Evolutionary conservation across 2,329 filamentous ascomycete genomes (phyloP), one percentile per base, ranked within the genome.

Genomic region (Penicillium rolfsii): DNA sequence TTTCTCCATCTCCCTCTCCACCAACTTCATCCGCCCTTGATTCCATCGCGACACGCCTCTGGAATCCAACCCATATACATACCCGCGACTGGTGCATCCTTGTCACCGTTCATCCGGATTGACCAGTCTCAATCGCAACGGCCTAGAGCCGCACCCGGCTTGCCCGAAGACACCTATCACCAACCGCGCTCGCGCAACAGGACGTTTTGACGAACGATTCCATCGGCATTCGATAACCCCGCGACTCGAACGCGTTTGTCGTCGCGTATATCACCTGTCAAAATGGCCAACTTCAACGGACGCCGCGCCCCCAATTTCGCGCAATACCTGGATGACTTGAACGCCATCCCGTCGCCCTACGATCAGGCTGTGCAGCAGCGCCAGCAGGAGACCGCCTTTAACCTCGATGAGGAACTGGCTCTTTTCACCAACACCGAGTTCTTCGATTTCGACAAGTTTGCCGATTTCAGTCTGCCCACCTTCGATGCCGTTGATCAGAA

Each of bases 261-360:
- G 55, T 54, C 28, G 45, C 60, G 54, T 50, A 64, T 46, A 48
- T 22, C 19, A 12, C 40, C 43, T 36, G 53, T 48, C 68, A 71
- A 57, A 71, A 93, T 93, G 90, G 87, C 91, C 76, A 85, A 82
- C 75, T 93, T 87, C 84, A 88, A 85, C 77, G 89, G 88, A 73
- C 89, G 91, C 64, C 88, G 90, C 74, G 90, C 86, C 70, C 89
- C 91, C 73, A 96, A 96, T 77, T 91, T 97, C 79, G 93, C 92
- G 73, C 89, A 93, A 73, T 96, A 95, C 81, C 84, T 97, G 67
- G 89, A 91, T 71, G 90, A 93, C 69, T 83, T 97, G 71, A 97
- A 97, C 81, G 86, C 84, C 49, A 81, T 89, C 58, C 84, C 84
- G 2, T 82, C 87, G 63, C 82, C 89, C 63, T 86, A 87, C 69